A percentile compares a stretch with the other conserved stretches of the same genome.
Evolutionary conservation across 148 eudicot genomes (phyloP).

Genomic region (Salicornia ramosissima): DNA sequence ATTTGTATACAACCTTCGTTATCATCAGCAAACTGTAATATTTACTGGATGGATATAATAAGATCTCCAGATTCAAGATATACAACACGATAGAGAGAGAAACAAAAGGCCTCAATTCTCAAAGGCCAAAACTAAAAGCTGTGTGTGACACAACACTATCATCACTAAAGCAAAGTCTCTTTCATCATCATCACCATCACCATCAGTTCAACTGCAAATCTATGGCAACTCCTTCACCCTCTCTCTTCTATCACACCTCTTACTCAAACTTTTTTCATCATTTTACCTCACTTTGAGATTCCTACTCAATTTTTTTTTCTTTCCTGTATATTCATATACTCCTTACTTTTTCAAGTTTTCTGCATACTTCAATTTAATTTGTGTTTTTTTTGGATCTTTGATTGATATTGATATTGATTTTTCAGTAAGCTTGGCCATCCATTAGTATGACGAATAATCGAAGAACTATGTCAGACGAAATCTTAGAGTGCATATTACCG

Average conservation of each 20-base stretch:
- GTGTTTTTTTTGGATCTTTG: background rate
- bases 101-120: background rate
- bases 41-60: no score
- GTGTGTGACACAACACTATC: background rate
- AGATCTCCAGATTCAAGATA: no score
- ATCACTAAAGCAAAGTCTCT: background rate
- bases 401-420: background rate
- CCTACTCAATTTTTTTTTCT: background rate
- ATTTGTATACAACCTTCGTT: no score
- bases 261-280: no score
- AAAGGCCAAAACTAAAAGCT: background rate
- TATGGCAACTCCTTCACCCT: background rate
- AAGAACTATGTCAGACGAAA: conserved; percentile 46
- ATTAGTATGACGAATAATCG: conserved; percentile 7
- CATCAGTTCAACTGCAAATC: background rate
- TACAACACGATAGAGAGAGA: no score
- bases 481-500: conserved; percentile 54
- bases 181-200: no score
- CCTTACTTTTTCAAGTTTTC: no score
- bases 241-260: background rate
- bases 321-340: background rate
- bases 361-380: no score
- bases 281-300: no score
- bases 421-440: background rate
- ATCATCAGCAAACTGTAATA: no score